These are phyloP conservation scores for Alternaria tenuissima DNA, from an alignment of 2,329 filamentous ascomycete species.

Conservation along the genomic window DNA sequence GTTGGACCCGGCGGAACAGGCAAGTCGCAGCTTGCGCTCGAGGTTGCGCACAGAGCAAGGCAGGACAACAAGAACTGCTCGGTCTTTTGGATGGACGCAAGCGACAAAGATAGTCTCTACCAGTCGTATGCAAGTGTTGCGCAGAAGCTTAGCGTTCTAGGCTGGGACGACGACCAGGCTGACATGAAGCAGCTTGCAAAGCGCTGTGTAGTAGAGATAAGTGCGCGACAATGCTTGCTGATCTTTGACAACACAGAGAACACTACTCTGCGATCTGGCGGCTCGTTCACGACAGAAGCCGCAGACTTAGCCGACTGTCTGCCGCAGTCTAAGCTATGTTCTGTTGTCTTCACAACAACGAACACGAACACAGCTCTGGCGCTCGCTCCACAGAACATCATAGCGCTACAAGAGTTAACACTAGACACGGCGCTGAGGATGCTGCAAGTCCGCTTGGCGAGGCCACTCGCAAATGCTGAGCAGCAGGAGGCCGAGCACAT, in stretches of 20 bases:
- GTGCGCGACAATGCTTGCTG: conserved; percentile 17
- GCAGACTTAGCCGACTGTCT: conserved; percentile 17
- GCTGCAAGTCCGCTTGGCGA: conserved; percentile 24
- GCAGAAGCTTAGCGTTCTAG: conserved; percentile 37
- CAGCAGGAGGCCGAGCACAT: conserved; percentile 21
- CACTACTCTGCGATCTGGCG: conserved; percentile 12
- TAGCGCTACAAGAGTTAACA: conserved; percentile 23
- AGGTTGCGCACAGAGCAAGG: conserved; percentile 53
- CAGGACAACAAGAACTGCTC: conserved; percentile 48
- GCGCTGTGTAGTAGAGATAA: conserved; percentile 9
- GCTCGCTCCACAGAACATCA: conserved; percentile 26
- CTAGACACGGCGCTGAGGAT: conserved; percentile 25
- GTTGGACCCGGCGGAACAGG: conserved; percentile 28
- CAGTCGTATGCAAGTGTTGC: conserved; percentile 41
- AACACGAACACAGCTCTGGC: conserved; percentile 16
- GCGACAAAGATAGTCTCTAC: conserved; percentile 52
- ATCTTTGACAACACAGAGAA: conserved; percentile 42
- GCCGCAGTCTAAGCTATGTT: conserved; percentile 22
- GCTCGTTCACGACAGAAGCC: conserved; percentile 22
- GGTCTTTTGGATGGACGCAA: conserved; percentile 57
- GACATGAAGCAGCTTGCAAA: conserved; percentile 31
- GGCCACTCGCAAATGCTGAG: conserved; percentile 11
- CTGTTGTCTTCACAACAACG: conserved; percentile 31
- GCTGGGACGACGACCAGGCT: conserved; percentile 18
- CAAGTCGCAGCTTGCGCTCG: conserved; percentile 41